These are phyloP conservation scores for Pachysolen tannophilus DNA, from an alignment of 805 yeast genomes.

Conservation along the genomic window DNA sequence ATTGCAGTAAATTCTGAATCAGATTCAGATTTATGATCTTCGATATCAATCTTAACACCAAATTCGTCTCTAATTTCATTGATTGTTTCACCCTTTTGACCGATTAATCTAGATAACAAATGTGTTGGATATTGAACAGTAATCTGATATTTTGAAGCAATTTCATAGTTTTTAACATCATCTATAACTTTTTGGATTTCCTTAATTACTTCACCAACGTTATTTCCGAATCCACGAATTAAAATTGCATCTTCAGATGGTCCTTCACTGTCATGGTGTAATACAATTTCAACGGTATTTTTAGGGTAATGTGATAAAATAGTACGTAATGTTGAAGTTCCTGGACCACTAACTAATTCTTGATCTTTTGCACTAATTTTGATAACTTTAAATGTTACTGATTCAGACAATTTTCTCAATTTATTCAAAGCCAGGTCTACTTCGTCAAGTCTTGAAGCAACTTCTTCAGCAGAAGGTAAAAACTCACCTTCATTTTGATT, in stretches of 20 bases:
- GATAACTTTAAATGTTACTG: slow-evolving; percentile 44
- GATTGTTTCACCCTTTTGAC: slow-evolving; percentile 77
- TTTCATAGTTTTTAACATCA: slow-evolving; percentile 31
- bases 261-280: slow-evolving; percentile 35
- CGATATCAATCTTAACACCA: slow-evolving; percentile 71
- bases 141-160: slow-evolving; percentile 31
- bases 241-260: slow-evolving; percentile 42
- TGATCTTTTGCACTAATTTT: slow-evolving; percentile 49
- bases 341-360: slow-evolving; percentile 51
- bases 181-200: slow-evolving; percentile 48
- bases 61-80: slow-evolving; percentile 61
- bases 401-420: slow-evolving; percentile 50
- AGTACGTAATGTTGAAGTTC: slow-evolving; percentile 43
- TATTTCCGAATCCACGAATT: slow-evolving; percentile 62
- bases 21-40: slow-evolving; percentile 34
- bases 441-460: slow-evolving; percentile 41
- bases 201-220: slow-evolving; percentile 45
- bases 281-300: slow-evolving; percentile 32
- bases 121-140: slow-evolving; percentile 56
- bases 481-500: slow-evolving; percentile 55
- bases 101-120: slow-evolving; percentile 75
- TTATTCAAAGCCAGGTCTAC: slow-evolving; percentile 48
- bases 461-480: slow-evolving; percentile 58
- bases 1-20: slow-evolving; percentile 39
- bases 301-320: slow-evolving; percentile 23